Percentiles rank a stretch among this genome's conserved stretches.
Conservation (phyloP, 305 asterid species). For the Fraxinus albicans region DNA sequence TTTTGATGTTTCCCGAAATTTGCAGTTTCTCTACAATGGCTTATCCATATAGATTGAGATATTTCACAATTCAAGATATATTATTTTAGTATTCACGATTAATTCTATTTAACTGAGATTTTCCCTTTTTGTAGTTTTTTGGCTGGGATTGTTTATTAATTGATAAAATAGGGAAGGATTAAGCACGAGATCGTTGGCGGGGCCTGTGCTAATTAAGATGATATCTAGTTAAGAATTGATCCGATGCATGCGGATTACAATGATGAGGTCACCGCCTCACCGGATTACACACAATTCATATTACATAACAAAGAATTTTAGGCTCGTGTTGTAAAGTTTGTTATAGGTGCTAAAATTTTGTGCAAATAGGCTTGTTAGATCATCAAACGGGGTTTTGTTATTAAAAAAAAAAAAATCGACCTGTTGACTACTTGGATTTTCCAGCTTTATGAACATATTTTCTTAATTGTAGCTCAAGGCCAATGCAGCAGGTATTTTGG, state of each 20-base stretch:
- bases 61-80: not conserved
- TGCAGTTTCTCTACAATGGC: constrained; percentile 34
- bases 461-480: not conserved
- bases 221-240: constrained; percentile 77
- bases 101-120: not conserved
- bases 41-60: constrained; percentile 43
- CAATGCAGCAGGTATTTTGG: not conserved
- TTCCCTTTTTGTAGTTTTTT: not conserved
- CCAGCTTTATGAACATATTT: not conserved
- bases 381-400: not conserved
- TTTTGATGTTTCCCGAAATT: not conserved
- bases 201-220: constrained; percentile 42
- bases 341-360: not conserved
- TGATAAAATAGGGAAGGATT: constrained; percentile 61
- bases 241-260: constrained; percentile 62
- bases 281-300: constrained; percentile 41
- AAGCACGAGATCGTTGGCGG: constrained; percentile 58
- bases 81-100: not conserved
- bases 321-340: not conserved
- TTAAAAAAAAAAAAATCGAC: not conserved
- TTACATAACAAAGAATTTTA: not conserved
- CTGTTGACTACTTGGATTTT: not conserved
- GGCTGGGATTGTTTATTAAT: constrained; percentile 12
- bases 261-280: constrained; percentile 46
- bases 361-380: not conserved